Evolutionary conservation across 306 rosid genomes (phyloP).

Genomic region (Begonia peltatifolia): DNA sequence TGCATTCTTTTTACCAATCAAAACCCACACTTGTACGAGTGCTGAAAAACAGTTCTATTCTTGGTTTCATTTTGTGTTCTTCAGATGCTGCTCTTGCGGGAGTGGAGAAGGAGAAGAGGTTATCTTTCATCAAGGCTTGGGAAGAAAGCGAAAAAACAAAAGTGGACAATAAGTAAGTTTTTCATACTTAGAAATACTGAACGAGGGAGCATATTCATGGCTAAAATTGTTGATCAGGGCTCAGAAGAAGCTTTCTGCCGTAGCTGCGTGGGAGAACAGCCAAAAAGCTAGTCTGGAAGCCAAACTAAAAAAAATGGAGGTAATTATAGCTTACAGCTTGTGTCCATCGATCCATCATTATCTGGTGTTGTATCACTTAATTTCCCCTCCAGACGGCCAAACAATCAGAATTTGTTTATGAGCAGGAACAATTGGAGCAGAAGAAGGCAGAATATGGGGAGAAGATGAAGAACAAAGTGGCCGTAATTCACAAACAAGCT

Average conservation of each 20-base stretch:
- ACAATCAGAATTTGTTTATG: too few species aligned
- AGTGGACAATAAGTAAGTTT: conserved; percentile 69
- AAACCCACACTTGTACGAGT: neutral
- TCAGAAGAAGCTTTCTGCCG: conserved; percentile 47
- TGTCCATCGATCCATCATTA: too few species aligned
- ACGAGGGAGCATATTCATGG: too few species aligned
- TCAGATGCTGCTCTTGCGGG: conserved; percentile 80
- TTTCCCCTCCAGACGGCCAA: too few species aligned
- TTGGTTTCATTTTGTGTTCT: conserved; percentile 3
- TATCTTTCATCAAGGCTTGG: conserved; percentile 82
- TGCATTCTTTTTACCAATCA: neutral
- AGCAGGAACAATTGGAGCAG: conserved; percentile 81
- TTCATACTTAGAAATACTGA: too few species aligned
- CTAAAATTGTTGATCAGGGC: conserved; percentile 32
- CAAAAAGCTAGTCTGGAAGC: conserved; percentile 79
- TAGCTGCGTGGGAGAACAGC: conserved; percentile 89
- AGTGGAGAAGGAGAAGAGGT: conserved; percentile 58
- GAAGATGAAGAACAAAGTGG: conserved; percentile 57
- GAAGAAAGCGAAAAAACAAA: conserved; percentile 86
- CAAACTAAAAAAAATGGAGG: conserved; percentile 64
- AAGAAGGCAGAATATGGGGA: conserved; percentile 77
- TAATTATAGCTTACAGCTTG: conserved; percentile 3
- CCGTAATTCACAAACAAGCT: conserved; percentile 60
- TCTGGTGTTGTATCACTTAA: too few species aligned
- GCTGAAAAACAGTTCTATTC: too few species aligned